Evolutionary conservation across 345 rosid species (phyloP).

Genomic region (Populus davidiana): DNA sequence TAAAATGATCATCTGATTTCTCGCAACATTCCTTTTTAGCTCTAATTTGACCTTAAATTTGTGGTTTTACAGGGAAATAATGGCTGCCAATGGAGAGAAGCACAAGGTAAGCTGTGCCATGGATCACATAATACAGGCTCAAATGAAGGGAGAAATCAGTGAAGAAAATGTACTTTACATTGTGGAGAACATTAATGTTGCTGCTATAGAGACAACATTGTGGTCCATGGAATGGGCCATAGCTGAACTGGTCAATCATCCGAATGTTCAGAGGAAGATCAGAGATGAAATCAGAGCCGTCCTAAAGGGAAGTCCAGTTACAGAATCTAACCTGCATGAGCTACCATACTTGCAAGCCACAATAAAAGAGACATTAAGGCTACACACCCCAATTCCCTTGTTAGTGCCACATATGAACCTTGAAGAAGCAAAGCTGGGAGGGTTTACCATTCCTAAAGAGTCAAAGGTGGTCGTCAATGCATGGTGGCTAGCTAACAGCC

Average conservation of each 20-base stretch:
- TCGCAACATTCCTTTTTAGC: neutral
- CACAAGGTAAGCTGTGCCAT: slow-evolving; percentile 52
- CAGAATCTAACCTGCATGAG: slow-evolving; percentile 40
- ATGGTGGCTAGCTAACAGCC: slow-evolving; percentile 69
- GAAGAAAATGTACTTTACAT: slow-evolving; percentile 62
- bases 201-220: slow-evolving; percentile 61
- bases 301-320: slow-evolving; percentile 34
- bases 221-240: slow-evolving; percentile 82
- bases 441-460: slow-evolving; percentile 52
- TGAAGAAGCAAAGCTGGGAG: slow-evolving; percentile 51
- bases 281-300: slow-evolving; percentile 41
- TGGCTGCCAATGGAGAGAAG: slow-evolving; percentile 46
- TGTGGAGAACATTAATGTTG: slow-evolving; percentile 67
- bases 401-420: slow-evolving; percentile 70
- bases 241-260: slow-evolving; percentile 62
- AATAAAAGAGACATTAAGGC: slow-evolving; percentile 53
- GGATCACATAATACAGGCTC: slow-evolving; percentile 55
- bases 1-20: neutral
- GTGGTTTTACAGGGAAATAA: slow-evolving; percentile 34
- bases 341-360: slow-evolving; percentile 55
- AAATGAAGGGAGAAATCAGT: slow-evolving; percentile 56
- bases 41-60: neutral
- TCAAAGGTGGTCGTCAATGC: slow-evolving; percentile 63
- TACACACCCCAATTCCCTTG: slow-evolving; percentile 58
- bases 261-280: slow-evolving; percentile 43